phyloP scores from a whole-genome alignment of 2,329 filamentous ascomycete species.

The Ophiostoma australiae region DNA sequence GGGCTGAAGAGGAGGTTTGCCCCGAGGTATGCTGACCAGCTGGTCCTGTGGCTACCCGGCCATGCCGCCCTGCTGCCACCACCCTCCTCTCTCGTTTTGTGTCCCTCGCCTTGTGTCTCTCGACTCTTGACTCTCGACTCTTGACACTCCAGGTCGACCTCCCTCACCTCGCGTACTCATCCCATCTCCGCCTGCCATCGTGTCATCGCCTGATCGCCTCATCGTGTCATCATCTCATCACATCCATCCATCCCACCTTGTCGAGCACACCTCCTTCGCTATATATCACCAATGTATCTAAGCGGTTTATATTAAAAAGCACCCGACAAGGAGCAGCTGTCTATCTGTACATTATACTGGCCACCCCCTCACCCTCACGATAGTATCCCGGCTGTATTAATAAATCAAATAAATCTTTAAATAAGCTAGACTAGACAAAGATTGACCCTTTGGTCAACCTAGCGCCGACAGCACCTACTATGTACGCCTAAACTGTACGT shows the following conservation, averaged over 20 bases:
- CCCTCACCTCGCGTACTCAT: neutral
- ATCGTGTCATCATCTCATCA: neutral
- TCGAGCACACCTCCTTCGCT: neutral
- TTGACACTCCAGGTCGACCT: too few relatives aligned
- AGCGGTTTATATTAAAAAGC: too few relatives aligned
- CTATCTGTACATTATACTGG: neutral
- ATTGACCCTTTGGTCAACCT: neutral
- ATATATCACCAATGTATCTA: neutral
- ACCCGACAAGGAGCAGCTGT: neutral
- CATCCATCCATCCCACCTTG: conserved; percentile 3
- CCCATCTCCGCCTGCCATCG: neutral
- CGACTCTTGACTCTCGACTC: neutral
- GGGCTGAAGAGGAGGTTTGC: neutral
- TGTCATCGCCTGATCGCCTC: neutral
- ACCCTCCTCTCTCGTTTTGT: neutral
- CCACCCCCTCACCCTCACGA: neutral
- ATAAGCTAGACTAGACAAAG: neutral
- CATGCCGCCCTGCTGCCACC: neutral
- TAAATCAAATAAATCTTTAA: neutral
- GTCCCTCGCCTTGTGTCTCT: too few relatives aligned
- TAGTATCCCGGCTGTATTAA: neutral
- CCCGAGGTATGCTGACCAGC: neutral
- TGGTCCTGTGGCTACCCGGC: conserved; percentile 3
- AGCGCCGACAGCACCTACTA: neutral
- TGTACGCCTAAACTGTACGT: neutral